Evolutionary conservation across 1,284 basidiomycete genomes (phyloP).

Genomic region (Sporisorium graminicola): DNA sequence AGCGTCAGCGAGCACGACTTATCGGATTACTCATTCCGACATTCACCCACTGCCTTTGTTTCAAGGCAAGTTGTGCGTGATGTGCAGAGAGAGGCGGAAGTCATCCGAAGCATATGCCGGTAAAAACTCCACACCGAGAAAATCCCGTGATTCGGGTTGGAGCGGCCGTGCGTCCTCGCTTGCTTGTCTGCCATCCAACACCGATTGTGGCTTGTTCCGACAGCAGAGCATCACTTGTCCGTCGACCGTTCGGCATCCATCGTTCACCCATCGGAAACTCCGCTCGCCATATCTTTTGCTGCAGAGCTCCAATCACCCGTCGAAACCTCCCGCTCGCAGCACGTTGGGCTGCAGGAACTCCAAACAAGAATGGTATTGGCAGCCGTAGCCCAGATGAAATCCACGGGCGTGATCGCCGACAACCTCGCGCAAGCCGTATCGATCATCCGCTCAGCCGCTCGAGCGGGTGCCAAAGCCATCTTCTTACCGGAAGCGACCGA

Average conservation of each 20-base stretch:
- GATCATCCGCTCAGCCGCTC: conserved; percentile 68
- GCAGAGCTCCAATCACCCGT: not conserved
- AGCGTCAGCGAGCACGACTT: not conserved
- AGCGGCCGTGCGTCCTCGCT: conserved; percentile 1
- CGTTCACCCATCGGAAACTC: too few relatives aligned
- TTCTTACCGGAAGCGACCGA: conserved; percentile 73
- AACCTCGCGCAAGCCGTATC: conserved; percentile 50
- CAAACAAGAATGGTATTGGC: conserved; percentile 53
- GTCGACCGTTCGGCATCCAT: not conserved
- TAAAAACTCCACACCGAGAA: conserved; percentile 8
- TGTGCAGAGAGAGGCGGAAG: not conserved
- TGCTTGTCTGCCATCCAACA: not conserved
- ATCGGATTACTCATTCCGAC: not conserved
- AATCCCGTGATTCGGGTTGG: conserved; percentile 2
- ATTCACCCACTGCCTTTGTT: not conserved
- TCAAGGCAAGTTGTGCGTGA: not conserved
- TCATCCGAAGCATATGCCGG: not conserved
- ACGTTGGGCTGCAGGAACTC: too few relatives aligned
- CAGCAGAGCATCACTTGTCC: too few relatives aligned
- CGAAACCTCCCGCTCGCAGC: not conserved
- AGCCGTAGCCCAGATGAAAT: conserved; percentile 65
- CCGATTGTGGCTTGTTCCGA: not conserved
- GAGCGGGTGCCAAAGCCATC: conserved; percentile 70
- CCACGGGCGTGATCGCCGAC: conserved; percentile 56
- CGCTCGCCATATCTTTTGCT: too few relatives aligned